Evolutionary conservation across 257 asterid species (phyloP).

Genomic region (Plantago elongata): DNA sequence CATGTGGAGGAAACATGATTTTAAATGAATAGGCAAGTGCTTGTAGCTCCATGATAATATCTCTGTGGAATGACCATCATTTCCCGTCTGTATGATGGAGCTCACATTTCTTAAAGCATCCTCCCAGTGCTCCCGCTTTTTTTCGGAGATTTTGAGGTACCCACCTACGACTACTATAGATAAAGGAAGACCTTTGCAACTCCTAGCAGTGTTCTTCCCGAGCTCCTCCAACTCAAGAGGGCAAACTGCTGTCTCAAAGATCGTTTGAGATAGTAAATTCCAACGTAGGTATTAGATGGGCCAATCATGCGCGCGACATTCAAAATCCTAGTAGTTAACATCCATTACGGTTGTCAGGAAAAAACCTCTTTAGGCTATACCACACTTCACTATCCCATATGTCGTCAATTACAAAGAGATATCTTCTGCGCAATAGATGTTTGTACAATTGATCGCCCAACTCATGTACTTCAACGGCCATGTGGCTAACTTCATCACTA

Average conservation of each 20-base stretch:
- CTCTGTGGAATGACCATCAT: conserved; percentile 5
- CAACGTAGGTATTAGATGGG: neutral
- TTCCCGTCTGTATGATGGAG: conserved; percentile 7
- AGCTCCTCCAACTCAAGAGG: conserved; percentile 15
- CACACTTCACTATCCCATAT: conserved; percentile 21
- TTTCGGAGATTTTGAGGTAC: conserved; percentile 7
- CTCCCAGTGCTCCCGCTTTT: neutral
- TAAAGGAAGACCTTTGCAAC: conserved; percentile 27
- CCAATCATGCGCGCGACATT: neutral
- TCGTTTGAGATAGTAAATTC: conserved; percentile 2
- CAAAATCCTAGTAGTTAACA: conserved; percentile 20
- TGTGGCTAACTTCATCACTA: neutral
- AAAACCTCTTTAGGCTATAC: conserved; percentile 7
- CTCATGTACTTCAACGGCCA: neutral
- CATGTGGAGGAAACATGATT: conserved; percentile 19
- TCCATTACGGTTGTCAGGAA: conserved; percentile 4
- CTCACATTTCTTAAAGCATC: neutral
- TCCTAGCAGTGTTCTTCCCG: conserved; percentile 10
- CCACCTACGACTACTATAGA: conserved; percentile 22
- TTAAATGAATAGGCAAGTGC: conserved; percentile 12
- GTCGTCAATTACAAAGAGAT: conserved; percentile 23
- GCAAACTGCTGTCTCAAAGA: conserved; percentile 9
- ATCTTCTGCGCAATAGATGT: conserved; percentile 9
- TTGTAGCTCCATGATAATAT: conserved; percentile 19
- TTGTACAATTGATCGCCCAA: conserved; percentile 18